Base-by-base conservation (phyloP, 306 rosid species). In the Psophocarpus tetragonolobus region DNA sequence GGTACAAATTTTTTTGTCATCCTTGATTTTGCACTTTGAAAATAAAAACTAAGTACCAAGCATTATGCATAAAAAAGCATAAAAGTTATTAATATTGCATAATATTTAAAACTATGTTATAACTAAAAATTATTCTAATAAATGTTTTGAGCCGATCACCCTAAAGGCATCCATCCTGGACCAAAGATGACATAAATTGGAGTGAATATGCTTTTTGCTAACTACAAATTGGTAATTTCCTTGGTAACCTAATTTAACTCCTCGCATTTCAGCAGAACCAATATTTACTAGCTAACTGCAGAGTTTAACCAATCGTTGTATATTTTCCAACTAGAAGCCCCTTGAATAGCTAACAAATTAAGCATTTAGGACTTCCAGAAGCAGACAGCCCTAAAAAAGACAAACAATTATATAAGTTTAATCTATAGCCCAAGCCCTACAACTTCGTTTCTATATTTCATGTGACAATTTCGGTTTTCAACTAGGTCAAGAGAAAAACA, bases 331-430 rank as follows among this genome's bases (percentile, higher is more conserved):
- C 39, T 41, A 51, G 30, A 50, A 38, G 68, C 20, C 60, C 47
- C 54, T 3, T 64, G 53, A 44, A 60, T n/a, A 66, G 45, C 50
- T 23, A 64, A 42, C 6, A 44, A 75, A 73, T 39, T 54, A 65
- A 64, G 35, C 78, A 72, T 51, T 51, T 47, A 65, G 73, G 68
- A 73, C 36, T 47, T 73, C 39, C 68, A 27, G 17, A 27, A 35
- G 60, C 47, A 62, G 56, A 45, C 29, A 42, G 21, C 38, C 41
- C 69, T 73, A 30, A 33, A 29, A 50, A 15, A 44, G 18, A 76
- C 15, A 41, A 32, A 30, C 21, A 63, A 21, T 30, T 2, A 4
- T 24, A 29, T 20, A 42, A 44, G 66, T 30, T 51, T 17, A 68
- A 82, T 32, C 36, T 38, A 64, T 3, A 50, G 36, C 15, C 33